Evolutionary conservation across 768 basidiomycete genomes (phyloP), one percentile per base, ranked within the genome.

Genomic region (Russula virescens): DNA sequence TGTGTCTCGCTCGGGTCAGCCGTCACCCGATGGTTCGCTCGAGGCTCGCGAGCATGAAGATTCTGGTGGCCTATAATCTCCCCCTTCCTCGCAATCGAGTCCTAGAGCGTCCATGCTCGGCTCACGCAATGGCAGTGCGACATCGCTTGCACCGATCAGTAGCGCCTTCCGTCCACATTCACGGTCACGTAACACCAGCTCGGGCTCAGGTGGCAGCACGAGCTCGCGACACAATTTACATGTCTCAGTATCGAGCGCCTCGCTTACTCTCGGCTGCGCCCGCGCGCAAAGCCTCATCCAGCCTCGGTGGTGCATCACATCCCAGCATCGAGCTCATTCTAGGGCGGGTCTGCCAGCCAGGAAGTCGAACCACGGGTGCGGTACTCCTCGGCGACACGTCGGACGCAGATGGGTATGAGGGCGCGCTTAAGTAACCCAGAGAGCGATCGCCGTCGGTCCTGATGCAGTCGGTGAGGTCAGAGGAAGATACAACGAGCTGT

Each of bases 281-380:
- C 77, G 86, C 9, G 76, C 87, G 5, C 86, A 88, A 69, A 85
- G 84, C 4, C 69, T 91, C 60, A 81, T 91, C 61, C 86, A 79
- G 80, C 55, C 76, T 89, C 13, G 80, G 80, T 1, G 80, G 81
- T 5, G 86, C 85, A 0, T 85, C 84, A 8, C 76, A 81, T 42
- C 83, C 83, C 0, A 86, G 84, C 31, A 68, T 87, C 43, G 85
- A 85, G 35, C 76, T 83, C 14, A 82, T 84, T 19, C 31, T 65
- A 0, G 77, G 77, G 5, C 72, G 75, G 25, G 35, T 48, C 3
- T 1, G 5, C 13, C 45, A 19, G 42, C 51, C 34, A 21, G 35
- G 38, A 6, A 16, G 38, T 13, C 54, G 14, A 0, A 31, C 18
- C 5, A 13, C 42, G 1, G 55, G 61, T 31, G 48, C 61, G 1